Evolutionary conservation across 2,329 filamentous ascomycete genomes (phyloP).

Genomic region (Phyllosticta capitalensis): DNA sequence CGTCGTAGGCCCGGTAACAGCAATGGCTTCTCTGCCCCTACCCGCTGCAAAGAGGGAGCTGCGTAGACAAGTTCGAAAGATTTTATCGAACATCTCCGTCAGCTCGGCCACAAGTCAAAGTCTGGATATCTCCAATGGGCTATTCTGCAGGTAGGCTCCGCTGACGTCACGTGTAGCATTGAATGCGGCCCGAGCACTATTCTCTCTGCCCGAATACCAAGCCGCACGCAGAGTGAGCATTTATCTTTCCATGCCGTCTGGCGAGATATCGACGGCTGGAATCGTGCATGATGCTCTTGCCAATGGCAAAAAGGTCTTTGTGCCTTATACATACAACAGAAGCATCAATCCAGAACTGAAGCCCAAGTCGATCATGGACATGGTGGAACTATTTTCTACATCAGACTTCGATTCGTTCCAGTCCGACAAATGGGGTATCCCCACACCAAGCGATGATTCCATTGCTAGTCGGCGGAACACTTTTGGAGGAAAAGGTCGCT

Average conservation of each 20-base stretch:
- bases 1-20: not conserved
- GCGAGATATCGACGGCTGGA: constrained; percentile 73
- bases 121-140: constrained; percentile 33
- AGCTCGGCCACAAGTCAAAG: constrained; percentile 61
- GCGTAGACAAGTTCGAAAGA: constrained; percentile 58
- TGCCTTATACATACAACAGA: constrained; percentile 67
- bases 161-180: constrained; percentile 42
- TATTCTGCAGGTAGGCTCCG: not conserved
- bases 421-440: constrained; percentile 86
- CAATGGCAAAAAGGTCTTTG: constrained; percentile 74
- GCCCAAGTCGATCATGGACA: constrained; percentile 77
- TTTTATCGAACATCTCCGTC: constrained; percentile 51
- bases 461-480: constrained; percentile 61
- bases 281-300: constrained; percentile 75
- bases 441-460: constrained; percentile 62
- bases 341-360: constrained; percentile 24
- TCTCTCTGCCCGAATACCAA: constrained; percentile 62
- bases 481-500: constrained; percentile 53
- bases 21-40: constrained; percentile 39
- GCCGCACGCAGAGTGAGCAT: constrained; percentile 69
- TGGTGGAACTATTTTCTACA: constrained; percentile 68
- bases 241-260: constrained; percentile 85
- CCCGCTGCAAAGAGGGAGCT: constrained; percentile 67
- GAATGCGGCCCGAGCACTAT: constrained; percentile 54
- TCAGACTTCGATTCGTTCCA: constrained; percentile 69